phyloP scores from a whole-genome alignment of 345 rosid genomes.

The Sisymbrium irio region DNA sequence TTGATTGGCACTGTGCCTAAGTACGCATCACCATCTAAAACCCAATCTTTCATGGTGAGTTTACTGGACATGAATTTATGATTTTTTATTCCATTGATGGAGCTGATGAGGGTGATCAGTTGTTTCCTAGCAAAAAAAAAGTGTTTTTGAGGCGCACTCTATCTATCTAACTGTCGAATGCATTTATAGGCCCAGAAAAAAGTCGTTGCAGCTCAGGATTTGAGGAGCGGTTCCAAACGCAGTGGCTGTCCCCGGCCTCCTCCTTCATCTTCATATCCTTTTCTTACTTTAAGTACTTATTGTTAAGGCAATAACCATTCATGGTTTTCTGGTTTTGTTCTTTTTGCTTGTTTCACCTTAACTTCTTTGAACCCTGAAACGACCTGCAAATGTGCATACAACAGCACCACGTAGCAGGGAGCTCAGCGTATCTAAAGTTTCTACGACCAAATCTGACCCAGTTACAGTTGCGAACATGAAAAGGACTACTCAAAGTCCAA shows the following conservation, averaged over 20 bases:
- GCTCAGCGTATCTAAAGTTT: conserved; percentile 43
- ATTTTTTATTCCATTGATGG: neutral
- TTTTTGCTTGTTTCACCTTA: conserved; percentile 48
- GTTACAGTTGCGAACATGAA: conserved; percentile 35
- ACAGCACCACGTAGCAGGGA: conserved; percentile 44
- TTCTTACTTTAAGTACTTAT: conserved; percentile 3
- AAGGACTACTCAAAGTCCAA: conserved; percentile 28
- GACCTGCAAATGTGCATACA: conserved; percentile 45
- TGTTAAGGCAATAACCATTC: conserved; percentile 1
- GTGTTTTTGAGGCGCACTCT: neutral
- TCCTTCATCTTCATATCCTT: conserved; percentile 88
- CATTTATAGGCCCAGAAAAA: conserved; percentile 56
- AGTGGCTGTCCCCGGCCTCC: conserved; percentile 58
- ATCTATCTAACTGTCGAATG: conserved; percentile 13
- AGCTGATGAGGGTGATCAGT: neutral
- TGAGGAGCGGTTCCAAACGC: conserved; percentile 67
- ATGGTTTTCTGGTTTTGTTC: neutral
- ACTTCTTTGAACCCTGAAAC: conserved; percentile 60
- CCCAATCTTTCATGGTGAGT: conserved; percentile 46
- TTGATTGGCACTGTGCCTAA: conserved; percentile 30
- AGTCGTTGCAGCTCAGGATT: conserved; percentile 45
- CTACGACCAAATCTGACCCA: conserved; percentile 42
- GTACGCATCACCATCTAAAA: conserved; percentile 38
- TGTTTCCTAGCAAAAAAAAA: neutral
- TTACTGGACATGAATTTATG: neutral